A percentile compares a stretch with the other conserved stretches of the same genome.
These are phyloP conservation scores for Mycena crocata DNA, from an alignment of 768 basidiomycete genomes.

Conservation along the genomic window DNA sequence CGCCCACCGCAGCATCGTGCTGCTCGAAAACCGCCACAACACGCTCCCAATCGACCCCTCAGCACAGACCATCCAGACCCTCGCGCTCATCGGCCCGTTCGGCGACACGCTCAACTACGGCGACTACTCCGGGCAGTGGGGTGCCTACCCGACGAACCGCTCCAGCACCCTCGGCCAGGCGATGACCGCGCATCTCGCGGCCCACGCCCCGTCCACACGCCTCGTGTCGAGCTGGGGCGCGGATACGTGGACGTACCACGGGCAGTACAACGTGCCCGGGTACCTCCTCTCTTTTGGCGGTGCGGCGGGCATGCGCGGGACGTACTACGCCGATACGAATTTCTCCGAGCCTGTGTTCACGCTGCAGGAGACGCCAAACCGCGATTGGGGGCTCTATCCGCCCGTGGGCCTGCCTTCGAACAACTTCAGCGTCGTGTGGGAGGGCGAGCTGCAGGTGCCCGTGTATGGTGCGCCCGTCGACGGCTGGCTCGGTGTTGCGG, in stretches of 20 bases:
- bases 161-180: conserved; percentile 38
- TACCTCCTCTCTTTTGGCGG: conserved; percentile 38
- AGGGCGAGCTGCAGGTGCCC: conserved; percentile 39
- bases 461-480: conserved; percentile 35
- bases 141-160: conserved; percentile 33
- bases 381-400: conserved; percentile 42
- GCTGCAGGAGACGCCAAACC: conserved; percentile 38
- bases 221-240: conserved; percentile 39
- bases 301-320: conserved; percentile 27
- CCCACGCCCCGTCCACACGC: not conserved
- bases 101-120: conserved; percentile 39
- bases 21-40: conserved; percentile 39
- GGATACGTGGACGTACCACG: conserved; percentile 39
- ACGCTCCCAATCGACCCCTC: conserved; percentile 36
- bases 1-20: conserved; percentile 37
- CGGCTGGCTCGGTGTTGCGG: conserved; percentile 40
- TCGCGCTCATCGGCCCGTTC: conserved; percentile 41
- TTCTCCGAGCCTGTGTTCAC: conserved; percentile 35
- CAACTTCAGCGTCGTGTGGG: conserved; percentile 42
- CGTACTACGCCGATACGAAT: conserved; percentile 39
- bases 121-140: conserved; percentile 42
- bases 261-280: conserved; percentile 38
- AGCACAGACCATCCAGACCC: conserved; percentile 22
- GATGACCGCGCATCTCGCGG: conserved; percentile 27
- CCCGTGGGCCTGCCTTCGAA: conserved; percentile 40